phyloP scores from a whole-genome alignment of 2,329 filamentous ascomycete species.

The Xylaria sp. region DNA sequence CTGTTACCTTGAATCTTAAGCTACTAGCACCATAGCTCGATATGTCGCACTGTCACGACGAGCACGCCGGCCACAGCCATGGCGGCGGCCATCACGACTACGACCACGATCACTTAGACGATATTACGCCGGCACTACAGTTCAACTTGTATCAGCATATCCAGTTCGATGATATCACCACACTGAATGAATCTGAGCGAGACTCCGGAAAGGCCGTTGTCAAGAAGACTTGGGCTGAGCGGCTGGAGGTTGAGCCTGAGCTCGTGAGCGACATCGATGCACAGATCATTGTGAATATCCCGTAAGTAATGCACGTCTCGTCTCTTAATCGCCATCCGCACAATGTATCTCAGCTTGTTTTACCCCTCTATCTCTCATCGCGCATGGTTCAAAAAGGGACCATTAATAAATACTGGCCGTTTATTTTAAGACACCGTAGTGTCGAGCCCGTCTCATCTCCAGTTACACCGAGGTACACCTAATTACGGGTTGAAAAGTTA shows the following conservation, averaged over 20 bases:
- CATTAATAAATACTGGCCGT: too few relatives aligned
- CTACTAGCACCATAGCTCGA: not conserved
- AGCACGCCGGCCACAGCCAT: slow-evolving; percentile 45
- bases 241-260: slow-evolving; percentile 73
- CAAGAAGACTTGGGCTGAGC: slow-evolving; percentile 89
- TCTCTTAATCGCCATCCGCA: not conserved
- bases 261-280: slow-evolving; percentile 87
- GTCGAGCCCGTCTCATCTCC: not conserved
- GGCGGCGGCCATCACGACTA: slow-evolving; percentile 50
- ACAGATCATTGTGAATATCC: slow-evolving; percentile 90
- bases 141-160: slow-evolving; percentile 91
- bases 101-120: slow-evolving; percentile 79
- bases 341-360: not conserved
- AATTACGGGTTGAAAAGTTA: not conserved
- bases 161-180: slow-evolving; percentile 82
- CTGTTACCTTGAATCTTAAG: not conserved
- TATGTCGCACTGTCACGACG: slow-evolving; percentile 58
- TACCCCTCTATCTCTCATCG: not conserved
- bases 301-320: slow-evolving; percentile 61
- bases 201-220: slow-evolving; percentile 76
- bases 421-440: too few relatives aligned
- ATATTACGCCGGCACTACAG: slow-evolving; percentile 89
- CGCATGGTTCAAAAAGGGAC: not conserved
- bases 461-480: not conserved
- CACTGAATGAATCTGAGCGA: slow-evolving; percentile 78